A percentile compares a stretch with the other conserved stretches of the same genome.
Evolutionary conservation across 768 basidiomycete genomes (phyloP).

Genomic region (Hypsizygus marmoreus): DNA sequence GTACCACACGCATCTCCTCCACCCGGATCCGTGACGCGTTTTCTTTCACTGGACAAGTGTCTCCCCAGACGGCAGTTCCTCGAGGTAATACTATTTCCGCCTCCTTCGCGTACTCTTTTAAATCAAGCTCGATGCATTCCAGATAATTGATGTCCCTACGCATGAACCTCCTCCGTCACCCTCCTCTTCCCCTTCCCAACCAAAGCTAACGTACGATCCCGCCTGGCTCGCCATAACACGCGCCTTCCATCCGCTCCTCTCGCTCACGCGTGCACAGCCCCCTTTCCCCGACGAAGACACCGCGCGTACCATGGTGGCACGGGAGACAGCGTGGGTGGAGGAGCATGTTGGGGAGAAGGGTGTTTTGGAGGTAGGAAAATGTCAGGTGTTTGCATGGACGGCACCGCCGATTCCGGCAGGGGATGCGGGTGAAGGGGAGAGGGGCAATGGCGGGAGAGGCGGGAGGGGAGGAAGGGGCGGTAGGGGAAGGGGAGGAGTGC

Average conservation of each 20-base stretch:
- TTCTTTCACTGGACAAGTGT: conserved; percentile 92
- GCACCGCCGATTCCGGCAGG: conserved; percentile 49
- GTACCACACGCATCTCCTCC: conserved; percentile 15
- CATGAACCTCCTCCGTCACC: conserved; percentile 16
- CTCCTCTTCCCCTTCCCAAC: conserved; percentile 16
- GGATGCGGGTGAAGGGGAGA: conserved; percentile 32
- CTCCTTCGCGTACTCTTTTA: neutral
- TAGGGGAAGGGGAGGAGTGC: too few relatives aligned
- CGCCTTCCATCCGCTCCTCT: conserved; percentile 81
- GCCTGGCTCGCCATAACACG: conserved; percentile 95
- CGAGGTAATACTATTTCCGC: conserved; percentile 51
- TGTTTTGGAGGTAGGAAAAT: conserved; percentile 46
- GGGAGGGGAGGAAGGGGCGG: conserved; percentile 2
- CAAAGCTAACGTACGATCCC: conserved; percentile 70
- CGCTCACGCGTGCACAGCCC: conserved; percentile 47
- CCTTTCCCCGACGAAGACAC: conserved; percentile 61
- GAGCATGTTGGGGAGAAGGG: conserved; percentile 48
- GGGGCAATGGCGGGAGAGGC: neutral
- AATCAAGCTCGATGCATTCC: neutral
- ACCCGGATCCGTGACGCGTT: conserved; percentile 55
- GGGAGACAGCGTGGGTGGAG: conserved; percentile 69
- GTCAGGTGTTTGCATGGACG: conserved; percentile 71
- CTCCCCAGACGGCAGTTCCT: conserved; percentile 74
- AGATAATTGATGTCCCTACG: conserved; percentile 71
- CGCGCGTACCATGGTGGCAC: conserved; percentile 53